Base-by-base conservation (phyloP, 805 yeast species). In the Metschnikowia corniflorae region DNA sequence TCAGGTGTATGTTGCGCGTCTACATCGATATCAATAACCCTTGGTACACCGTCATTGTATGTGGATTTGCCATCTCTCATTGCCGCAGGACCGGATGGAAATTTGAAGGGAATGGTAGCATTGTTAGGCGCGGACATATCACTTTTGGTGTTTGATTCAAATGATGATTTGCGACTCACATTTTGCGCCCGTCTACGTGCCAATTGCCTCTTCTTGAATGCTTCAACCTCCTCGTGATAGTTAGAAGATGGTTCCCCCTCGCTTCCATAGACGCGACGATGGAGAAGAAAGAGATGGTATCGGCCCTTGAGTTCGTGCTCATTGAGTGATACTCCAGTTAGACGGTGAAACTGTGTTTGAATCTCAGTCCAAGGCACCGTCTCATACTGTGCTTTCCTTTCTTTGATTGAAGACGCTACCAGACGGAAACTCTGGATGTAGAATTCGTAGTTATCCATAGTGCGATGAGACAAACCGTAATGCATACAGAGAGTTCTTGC, bases 271-370 rank as follows among this genome's bases (percentile, higher is more conserved):
- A 39, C 40, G 9, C 37, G 32, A 5, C 42, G 39, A 24, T 48
- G 52, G 29, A 46, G 50, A 23, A 37, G 31, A 26, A 33, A 38
- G 14, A 48, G 34, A 14, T 29, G 26, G 24, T 40, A 48, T 16
- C 52, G 39, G 28, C 42, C 49, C 32, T 35, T 43, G 22, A 41
- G 20, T 26, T 48, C 52, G 49, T 49, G 44, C 16, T 48, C 52
- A n/a, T 27, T 31, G 7, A 48, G 35, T 14, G 26, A 14, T 24
- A 34, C 10, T 2, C 35, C 33, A 6, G 41, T 31, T 10, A 33
- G 33, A 7, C 49, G 35, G 16, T 37, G 30, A 19, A 39, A 42
- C 16, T 40, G 40, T 16, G 26, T 26, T 5, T 44, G 42, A 18
- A 48, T 24, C 13, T 44, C 44, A 5, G 41, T 36, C 52, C 52